Conservation (phyloP, 495 filamentous ascomycete genomes). For the Daldinia decipiens region DNA sequence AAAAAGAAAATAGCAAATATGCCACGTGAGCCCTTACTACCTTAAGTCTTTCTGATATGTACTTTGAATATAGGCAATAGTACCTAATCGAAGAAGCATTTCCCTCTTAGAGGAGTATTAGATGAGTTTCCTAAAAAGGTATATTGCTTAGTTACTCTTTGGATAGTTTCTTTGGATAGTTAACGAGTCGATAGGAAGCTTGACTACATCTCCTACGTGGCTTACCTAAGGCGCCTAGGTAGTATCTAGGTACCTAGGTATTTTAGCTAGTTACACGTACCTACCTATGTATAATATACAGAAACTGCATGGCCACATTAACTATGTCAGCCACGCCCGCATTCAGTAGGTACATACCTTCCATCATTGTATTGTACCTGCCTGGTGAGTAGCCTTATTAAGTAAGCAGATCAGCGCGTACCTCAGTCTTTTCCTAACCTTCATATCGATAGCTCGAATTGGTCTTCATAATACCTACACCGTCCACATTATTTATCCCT, state of each 20-base stretch:
- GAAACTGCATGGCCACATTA: background rate
- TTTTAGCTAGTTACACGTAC: no score
- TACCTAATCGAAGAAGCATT: no score
- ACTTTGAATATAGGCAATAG: no score
- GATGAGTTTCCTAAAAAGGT: no score
- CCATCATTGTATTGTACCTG: background rate
- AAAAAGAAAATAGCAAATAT: slow-evolving; percentile 10
- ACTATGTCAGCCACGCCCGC: background rate
- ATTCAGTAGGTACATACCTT: background rate
- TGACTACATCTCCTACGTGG: no score
- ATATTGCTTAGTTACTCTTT: no score
- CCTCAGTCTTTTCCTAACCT: background rate
- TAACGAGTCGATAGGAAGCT: background rate
- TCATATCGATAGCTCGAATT: slow-evolving; percentile 32
- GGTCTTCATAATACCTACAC: slow-evolving; percentile 21
- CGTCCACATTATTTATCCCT: slow-evolving; percentile 15
- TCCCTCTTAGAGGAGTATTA: no score
- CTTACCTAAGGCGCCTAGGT: no score
- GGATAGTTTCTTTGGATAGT: background rate
- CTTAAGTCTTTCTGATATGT: background rate
- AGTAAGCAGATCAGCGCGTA: background rate
- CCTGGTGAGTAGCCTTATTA: background rate
- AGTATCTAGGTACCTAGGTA: no score
- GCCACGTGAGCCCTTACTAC: background rate
- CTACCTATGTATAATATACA: no score